Conservation (phyloP, 441 rosid genomes). For the Rhodomyrtus psidioides region DNA sequence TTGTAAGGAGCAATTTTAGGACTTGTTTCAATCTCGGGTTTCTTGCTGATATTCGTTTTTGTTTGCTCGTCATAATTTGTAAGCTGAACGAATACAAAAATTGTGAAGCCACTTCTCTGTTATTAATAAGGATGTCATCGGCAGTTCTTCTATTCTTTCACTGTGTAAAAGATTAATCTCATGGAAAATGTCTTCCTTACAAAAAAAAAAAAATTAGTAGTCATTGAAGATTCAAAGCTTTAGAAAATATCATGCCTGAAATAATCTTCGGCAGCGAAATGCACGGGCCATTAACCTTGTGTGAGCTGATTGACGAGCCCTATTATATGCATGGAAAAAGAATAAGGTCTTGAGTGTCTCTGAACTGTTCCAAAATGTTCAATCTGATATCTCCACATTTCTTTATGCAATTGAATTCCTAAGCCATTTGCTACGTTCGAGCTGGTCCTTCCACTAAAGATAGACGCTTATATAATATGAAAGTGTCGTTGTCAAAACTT, state of each 20-base stretch:
- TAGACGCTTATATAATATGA: background rate
- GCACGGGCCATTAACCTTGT: background rate
- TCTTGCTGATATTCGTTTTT: background rate
- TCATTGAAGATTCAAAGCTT: background rate
- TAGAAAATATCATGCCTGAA: background rate
- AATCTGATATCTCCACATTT: background rate
- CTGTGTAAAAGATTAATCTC: background rate
- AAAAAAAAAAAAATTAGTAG: background rate
- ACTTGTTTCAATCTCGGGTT: background rate
- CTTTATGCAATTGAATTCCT: background rate
- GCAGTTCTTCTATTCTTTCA: background rate
- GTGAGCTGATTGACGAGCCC: background rate
- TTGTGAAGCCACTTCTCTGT: background rate
- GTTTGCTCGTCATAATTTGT: background rate
- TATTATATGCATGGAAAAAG: background rate
- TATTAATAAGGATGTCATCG: background rate
- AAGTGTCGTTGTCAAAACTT: background rate
- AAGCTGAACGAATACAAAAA: background rate
- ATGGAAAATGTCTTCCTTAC: background rate
- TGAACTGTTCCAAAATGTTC: accelerated
- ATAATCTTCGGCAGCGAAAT: background rate
- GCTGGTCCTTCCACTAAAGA: background rate
- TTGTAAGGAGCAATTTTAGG: background rate
- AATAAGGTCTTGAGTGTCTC: accelerated
- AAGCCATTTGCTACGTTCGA: background rate